Evolutionary conservation across 1,284 basidiomycete genomes (phyloP).

Genomic region (Cryptococcus jaspeensis): DNA sequence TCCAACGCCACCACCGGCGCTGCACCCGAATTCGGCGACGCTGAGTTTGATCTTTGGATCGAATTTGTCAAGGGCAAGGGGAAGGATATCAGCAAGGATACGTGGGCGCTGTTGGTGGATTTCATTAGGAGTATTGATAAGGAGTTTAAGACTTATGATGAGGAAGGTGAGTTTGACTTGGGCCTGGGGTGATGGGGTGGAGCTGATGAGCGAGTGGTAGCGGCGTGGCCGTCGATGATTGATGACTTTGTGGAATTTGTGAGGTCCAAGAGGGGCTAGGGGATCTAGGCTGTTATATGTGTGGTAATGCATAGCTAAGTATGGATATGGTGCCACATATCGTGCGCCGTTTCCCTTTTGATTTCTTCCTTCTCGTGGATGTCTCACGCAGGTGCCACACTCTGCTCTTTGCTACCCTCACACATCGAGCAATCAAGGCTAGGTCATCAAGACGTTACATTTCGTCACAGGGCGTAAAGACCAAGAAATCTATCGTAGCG

Average conservation of each 20-base stretch:
- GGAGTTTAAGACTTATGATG: conserved; percentile 76
- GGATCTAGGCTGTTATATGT: background rate
- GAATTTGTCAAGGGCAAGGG: conserved; percentile 69
- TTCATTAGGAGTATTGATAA: conserved; percentile 72
- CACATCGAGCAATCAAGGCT: too few relatives aligned
- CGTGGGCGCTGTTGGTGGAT: conserved; percentile 77
- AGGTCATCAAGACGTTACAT: too few relatives aligned
- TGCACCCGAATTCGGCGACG: conserved; percentile 62
- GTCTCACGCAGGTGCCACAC: too few relatives aligned
- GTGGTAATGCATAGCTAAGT: background rate
- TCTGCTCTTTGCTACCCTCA: too few relatives aligned
- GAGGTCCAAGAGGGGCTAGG: conserved; percentile 11
- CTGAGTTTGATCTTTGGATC: conserved; percentile 78
- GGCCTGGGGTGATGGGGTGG: background rate
- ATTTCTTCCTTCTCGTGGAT: too few relatives aligned
- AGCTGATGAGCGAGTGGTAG: conserved; percentile 21
- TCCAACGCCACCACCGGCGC: conserved; percentile 44
- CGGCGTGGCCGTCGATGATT: conserved; percentile 52
- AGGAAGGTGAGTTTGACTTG: conserved; percentile 62
- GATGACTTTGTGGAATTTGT: conserved; percentile 53
- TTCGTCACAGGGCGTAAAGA: too few relatives aligned
- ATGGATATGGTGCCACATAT: too few relatives aligned
- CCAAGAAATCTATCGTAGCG: too few relatives aligned
- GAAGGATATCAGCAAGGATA: conserved; percentile 89
- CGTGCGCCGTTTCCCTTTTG: too few relatives aligned